Evolutionary conservation across 2,329 filamentous ascomycete species (phyloP).

Genomic region (Alternaria sp.): DNA sequence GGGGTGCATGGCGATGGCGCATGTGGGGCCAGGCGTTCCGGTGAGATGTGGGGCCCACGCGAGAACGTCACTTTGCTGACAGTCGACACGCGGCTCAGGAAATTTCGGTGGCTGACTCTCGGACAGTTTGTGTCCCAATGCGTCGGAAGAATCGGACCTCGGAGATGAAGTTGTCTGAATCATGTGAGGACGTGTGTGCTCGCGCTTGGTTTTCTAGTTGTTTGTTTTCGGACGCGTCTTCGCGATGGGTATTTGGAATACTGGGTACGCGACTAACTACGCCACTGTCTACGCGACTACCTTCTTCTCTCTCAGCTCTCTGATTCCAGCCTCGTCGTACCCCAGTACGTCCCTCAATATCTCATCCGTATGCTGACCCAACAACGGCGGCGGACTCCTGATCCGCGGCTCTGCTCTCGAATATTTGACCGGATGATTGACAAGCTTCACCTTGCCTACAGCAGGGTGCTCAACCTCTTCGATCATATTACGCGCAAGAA

Average conservation of each 20-base stretch:
- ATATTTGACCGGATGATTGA: slow-evolving; percentile 94
- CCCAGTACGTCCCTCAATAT: slow-evolving; percentile 40
- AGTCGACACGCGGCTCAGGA: background rate
- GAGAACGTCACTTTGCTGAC: background rate
- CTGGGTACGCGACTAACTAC: background rate
- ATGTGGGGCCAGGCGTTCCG: slow-evolving; percentile 28
- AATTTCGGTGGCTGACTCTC: background rate
- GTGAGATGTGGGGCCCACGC: background rate
- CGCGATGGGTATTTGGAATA: background rate
- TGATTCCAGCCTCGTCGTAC: slow-evolving; percentile 30
- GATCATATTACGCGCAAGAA: slow-evolving; percentile 82
- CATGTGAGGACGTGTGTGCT: background rate
- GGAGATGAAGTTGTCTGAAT: background rate
- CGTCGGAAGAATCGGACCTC: background rate
- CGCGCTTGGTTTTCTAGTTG: background rate
- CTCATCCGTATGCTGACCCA: slow-evolving; percentile 59
- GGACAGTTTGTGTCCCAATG: background rate
- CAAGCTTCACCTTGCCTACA: slow-evolving; percentile 84
- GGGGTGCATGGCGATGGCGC: background rate
- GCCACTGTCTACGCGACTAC: slow-evolving; percentile 18
- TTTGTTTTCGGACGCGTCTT: background rate
- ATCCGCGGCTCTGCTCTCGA: slow-evolving; percentile 80
- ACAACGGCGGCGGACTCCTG: slow-evolving; percentile 78
- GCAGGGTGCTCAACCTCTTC: slow-evolving; percentile 79
- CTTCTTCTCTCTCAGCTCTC: slow-evolving; percentile 10